Conservation (phyloP, 306 rosid genomes). For the Luffa aegyptiaca region DNA sequence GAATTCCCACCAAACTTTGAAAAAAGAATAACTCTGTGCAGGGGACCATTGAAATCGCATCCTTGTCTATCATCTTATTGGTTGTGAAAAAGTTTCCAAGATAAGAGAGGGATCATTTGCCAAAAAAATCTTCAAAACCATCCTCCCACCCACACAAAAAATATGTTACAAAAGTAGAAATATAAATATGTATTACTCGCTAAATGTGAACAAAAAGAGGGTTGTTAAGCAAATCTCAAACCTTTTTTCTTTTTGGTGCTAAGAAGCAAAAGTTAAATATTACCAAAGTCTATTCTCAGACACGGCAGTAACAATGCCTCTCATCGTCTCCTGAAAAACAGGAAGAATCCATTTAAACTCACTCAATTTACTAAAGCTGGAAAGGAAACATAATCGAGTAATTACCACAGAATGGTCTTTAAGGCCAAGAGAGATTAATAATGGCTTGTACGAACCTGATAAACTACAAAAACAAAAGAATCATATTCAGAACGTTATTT, state of each 20-base stretch:
- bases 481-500: background rate
- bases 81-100: background rate
- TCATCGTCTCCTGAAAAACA: conserved; percentile 69
- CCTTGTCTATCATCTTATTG: background rate
- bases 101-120: background rate
- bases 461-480: conserved; percentile 34
- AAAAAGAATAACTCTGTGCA: background rate
- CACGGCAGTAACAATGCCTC: conserved; percentile 62
- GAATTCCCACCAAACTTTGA: too few species aligned
- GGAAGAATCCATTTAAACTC: background rate
- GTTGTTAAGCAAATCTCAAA: background rate
- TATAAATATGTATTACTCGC: background rate
- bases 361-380: background rate
- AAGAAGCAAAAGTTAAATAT: background rate
- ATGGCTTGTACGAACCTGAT: conserved; percentile 49
- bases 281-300: conserved; percentile 53
- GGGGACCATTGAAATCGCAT: background rate
- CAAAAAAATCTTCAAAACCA: background rate
- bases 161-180: background rate
- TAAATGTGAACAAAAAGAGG: background rate
- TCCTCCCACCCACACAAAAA: background rate
- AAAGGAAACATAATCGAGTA: background rate
- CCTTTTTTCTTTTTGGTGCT: background rate
- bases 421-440: conserved; percentile 86
- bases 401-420: conserved; percentile 74